Conservation (phyloP, 2,329 filamentous ascomycete species). For the Rhynchosporium graminicola region DNA sequence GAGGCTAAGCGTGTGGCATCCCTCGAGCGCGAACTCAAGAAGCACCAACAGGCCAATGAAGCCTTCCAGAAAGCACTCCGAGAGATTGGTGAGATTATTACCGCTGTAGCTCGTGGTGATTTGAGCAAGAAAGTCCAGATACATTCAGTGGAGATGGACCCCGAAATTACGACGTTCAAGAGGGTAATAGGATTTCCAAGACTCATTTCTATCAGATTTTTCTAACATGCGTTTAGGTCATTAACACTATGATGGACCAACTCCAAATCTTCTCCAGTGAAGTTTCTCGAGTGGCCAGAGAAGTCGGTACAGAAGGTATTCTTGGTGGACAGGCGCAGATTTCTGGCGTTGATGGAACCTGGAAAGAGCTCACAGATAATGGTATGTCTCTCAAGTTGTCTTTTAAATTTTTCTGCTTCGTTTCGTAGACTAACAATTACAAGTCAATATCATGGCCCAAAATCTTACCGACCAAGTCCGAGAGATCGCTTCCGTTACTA, state of each 20-base stretch:
- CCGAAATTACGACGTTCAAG: constrained; percentile 97
- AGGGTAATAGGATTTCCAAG: constrained; percentile 56
- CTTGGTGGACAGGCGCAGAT: constrained; percentile 93
- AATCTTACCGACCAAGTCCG: constrained; percentile 82
- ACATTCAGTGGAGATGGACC: constrained; percentile 95
- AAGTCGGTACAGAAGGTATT: constrained; percentile 94
- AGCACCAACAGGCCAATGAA: constrained; percentile 96
- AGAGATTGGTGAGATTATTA: constrained; percentile 97
- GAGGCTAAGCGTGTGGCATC: constrained; percentile 86
- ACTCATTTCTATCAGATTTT: not conserved
- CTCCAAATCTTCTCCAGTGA: constrained; percentile 95
- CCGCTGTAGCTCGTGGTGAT: constrained; percentile 91
- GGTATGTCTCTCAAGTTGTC: constrained; percentile 48
- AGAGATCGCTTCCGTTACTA: constrained; percentile 83
- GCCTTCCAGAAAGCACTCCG: constrained; percentile 96
- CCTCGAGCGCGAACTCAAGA: constrained; percentile 89
- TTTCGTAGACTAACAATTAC: constrained; percentile 22
- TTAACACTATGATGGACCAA: constrained; percentile 99
- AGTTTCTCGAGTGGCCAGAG: constrained; percentile 89
- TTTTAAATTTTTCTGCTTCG: not conserved
- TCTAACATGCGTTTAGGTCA: constrained; percentile 45
- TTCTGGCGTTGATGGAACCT: constrained; percentile 91
- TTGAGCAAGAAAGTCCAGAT: constrained; percentile 96
- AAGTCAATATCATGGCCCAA: constrained; percentile 81
- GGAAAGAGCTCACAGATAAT: constrained; percentile 94